These are phyloP conservation scores for Candida ipomoeae DNA, from an alignment of 805 yeast genomes.

Conservation along the genomic window DNA sequence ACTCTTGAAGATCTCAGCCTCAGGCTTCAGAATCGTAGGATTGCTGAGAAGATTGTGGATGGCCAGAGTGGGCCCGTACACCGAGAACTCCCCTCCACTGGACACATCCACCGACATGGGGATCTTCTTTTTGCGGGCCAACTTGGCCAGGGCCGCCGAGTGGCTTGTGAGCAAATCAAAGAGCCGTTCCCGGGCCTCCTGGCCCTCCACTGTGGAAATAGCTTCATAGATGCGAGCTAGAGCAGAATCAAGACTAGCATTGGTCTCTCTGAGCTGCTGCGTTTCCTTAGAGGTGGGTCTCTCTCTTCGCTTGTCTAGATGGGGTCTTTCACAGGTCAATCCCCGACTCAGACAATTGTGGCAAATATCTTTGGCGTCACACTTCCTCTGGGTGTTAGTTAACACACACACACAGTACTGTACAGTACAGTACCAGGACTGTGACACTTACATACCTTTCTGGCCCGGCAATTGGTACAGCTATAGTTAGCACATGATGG, in stretches of 20 bases:
- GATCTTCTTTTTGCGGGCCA: constrained; percentile 6
- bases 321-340: constrained; percentile 10
- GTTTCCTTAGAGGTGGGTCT: constrained; percentile 9
- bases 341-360: constrained; percentile 8
- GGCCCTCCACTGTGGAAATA: not conserved
- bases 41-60: constrained; percentile 15
- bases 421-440: not conserved
- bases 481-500: constrained; percentile 6
- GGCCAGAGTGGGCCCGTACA: constrained; percentile 19
- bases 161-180: not conserved
- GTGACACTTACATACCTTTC: constrained; percentile 9
- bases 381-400: constrained; percentile 9
- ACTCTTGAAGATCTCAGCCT: constrained; percentile 5
- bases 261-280: constrained; percentile 7
- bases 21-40: constrained; percentile 5
- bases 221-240: constrained; percentile 8
- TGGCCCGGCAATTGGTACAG: constrained; percentile 14
- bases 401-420: constrained; percentile 3
- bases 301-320: constrained; percentile 9
- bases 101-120: constrained; percentile 17
- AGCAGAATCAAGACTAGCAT: constrained; percentile 6
- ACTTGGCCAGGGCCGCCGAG: not conserved
- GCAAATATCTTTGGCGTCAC: constrained; percentile 14
- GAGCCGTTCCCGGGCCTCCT: not conserved
- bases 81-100: constrained; percentile 15